These are phyloP conservation scores for Colletotrichum liriopes DNA, from an alignment of 2,329 filamentous ascomycete species.

Conservation along the genomic window DNA sequence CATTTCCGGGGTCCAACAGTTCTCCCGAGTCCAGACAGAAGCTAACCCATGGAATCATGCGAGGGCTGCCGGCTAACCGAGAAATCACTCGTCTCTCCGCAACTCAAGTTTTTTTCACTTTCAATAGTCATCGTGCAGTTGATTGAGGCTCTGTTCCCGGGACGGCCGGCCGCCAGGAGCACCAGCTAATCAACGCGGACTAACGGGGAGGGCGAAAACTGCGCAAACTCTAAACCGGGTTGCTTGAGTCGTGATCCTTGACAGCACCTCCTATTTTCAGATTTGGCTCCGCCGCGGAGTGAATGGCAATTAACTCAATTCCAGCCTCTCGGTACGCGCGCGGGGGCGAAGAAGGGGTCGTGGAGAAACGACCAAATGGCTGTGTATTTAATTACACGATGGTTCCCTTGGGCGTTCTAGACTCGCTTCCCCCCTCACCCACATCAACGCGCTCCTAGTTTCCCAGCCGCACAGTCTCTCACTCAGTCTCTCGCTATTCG, in stretches of 20 bases:
- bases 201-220: conserved; percentile 24
- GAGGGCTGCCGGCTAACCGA: conserved; percentile 1
- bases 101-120: background rate
- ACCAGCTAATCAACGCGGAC: conserved; percentile 5
- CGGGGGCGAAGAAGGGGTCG: background rate
- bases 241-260: conserved; percentile 40
- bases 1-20: too few relatives aligned
- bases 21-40: too few relatives aligned
- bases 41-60: background rate
- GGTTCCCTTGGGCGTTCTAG: background rate
- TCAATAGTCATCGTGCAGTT: background rate
- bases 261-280: conserved; percentile 32
- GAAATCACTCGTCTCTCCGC: background rate
- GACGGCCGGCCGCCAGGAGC: background rate
- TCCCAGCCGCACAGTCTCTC: conserved; percentile 24
- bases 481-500: conserved; percentile 28
- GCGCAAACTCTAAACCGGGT: conserved; percentile 34
- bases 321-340: conserved; percentile 27
- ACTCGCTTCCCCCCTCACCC: background rate
- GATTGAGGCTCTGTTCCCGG: background rate
- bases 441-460: conserved; percentile 13
- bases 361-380: background rate
- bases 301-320: conserved; percentile 15
- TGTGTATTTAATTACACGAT: conserved; percentile 25
- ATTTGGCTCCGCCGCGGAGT: conserved; percentile 31